Base-by-base conservation (phyloP, 2,329 filamentous ascomycete genomes). In the Botrytis sinoallii region DNA sequence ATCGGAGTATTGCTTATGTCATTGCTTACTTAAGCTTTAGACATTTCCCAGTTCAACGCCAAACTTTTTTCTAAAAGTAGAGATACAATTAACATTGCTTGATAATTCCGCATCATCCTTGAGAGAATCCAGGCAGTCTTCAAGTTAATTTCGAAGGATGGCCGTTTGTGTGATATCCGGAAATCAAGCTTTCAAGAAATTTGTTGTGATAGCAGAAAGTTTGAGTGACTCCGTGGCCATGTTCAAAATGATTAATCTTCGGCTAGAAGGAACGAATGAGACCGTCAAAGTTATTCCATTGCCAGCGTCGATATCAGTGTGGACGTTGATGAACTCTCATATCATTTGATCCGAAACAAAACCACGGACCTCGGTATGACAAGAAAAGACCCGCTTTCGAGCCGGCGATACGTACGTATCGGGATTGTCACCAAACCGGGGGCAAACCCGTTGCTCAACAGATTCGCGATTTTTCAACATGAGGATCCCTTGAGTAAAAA, bases 311-410 rank as follows among this genome's bases (percentile, higher is more conserved):
- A 66, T 25, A 6, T 35, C 3, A 22, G 44, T 9, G 2, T 48
- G 20, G 10, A 44, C 20, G 22, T 22, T 32, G 32, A 44, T 32
- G 35, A 29, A 18, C 8, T 29, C 22, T 22, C 12, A 22, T 29
- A 66, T 66, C 25, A 25, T 66, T 52, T 12, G 12, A 38, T 63
- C 6, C 40, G 22, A 66, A 38, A 25, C 12, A 20, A n/a, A 66
- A 66, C 16, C 12, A 48, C 22, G 44, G 44, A 66, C 64, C 44
- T 52, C 64, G 42, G 64, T 46, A 48, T 66, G 29, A 48, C 14
- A 35, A 52, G n/a, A 25, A 66, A 48, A 66, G 64, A 48, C 64
- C 42, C 64, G 12, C 64, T 66, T 66, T 48, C 64, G 32, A 66
- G 42, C 64, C 64, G 42, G 44, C 29, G 44, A 44, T 38, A 66